A percentile compares a stretch with the other conserved stretches of the same genome.
These are phyloP conservation scores for Eucalyptus polyanthemos DNA, from an alignment of 345 rosid species.

Conservation along the genomic window DNA sequence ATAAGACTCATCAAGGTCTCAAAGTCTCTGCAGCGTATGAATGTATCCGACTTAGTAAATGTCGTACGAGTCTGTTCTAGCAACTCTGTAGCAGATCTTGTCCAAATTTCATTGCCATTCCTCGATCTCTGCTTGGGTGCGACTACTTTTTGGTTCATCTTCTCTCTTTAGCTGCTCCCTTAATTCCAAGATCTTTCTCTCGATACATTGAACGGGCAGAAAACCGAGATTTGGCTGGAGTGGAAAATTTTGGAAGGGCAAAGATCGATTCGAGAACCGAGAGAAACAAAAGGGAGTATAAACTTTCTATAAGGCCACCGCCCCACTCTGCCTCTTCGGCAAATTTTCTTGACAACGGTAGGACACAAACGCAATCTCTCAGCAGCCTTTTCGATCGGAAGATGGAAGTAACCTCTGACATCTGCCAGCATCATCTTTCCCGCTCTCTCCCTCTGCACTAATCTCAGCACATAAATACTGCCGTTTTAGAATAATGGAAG, in stretches of 20 bases:
- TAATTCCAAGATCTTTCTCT: conserved; percentile 6
- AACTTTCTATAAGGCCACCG: conserved; percentile 68
- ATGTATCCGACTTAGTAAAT: not conserved
- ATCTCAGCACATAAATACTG: not conserved
- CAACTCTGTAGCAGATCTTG: not conserved
- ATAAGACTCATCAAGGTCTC: not conserved
- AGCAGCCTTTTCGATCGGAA: conserved; percentile 42
- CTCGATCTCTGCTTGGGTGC: conserved; percentile 6
- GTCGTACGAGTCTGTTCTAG: not conserved
- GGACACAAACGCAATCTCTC: conserved; percentile 26
- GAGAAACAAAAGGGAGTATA: not conserved
- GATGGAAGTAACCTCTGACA: conserved; percentile 20
- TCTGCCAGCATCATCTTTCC: conserved; percentile 23
- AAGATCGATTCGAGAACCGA: not conserved
- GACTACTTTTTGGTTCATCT: conserved; percentile 2
- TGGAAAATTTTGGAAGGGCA: not conserved
- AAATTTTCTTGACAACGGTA: conserved; percentile 46
- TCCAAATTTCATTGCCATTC: conserved; percentile 5
- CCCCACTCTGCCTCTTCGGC: conserved; percentile 10
- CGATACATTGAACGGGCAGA: conserved; percentile 14
- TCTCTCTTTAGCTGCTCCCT: not conserved
- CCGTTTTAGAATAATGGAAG: not conserved
- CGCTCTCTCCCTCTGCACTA: conserved; percentile 44
- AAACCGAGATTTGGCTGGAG: not conserved
- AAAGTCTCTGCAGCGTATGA: not conserved